A percentile compares a stretch with the other conserved stretches of the same genome.
Evolutionary conservation across 176 grass and related monocot species (phyloP).

Genomic region (Oryza glaberrima): DNA sequence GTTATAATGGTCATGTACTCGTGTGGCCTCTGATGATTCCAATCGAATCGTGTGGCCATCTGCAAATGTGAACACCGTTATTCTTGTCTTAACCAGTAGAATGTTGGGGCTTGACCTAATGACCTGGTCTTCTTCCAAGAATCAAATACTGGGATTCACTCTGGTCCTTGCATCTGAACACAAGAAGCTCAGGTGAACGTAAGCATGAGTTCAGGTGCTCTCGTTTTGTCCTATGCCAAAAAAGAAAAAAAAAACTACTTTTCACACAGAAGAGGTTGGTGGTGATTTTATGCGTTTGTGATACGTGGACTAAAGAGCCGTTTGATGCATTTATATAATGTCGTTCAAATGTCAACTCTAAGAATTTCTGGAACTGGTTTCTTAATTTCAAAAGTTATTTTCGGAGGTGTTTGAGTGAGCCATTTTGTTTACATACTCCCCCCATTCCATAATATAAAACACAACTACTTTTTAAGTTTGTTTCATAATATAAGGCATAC

Average conservation of each 20-base stretch:
- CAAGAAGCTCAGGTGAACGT: neutral
- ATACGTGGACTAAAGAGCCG: neutral
- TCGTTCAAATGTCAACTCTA: neutral
- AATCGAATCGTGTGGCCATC: no score
- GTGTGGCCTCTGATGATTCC: neutral
- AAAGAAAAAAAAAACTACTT: neutral
- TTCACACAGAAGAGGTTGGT: neutral
- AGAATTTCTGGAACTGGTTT: no score
- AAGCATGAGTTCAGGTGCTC: neutral
- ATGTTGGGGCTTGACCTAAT: slow-evolving; percentile 2
- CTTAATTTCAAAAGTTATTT: no score
- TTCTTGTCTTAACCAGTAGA: neutral
- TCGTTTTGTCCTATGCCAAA: neutral
- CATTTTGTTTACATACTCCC: no score
- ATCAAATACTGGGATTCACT: neutral
- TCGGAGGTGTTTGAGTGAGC: no score
- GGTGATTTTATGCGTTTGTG: neutral
- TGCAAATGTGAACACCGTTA: neutral
- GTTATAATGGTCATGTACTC: neutral
- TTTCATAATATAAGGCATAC: no score
- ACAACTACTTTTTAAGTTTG: no score
- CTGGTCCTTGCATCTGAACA: slow-evolving; percentile 4
- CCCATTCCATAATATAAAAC: no score
- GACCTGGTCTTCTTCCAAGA: slow-evolving; percentile 4
- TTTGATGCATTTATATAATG: neutral